Percentiles rank a stretch among this genome's conserved stretches.
phyloP scores from a whole-genome alignment of 768 basidiomycete genomes.

The Lactarius indigo region DNA sequence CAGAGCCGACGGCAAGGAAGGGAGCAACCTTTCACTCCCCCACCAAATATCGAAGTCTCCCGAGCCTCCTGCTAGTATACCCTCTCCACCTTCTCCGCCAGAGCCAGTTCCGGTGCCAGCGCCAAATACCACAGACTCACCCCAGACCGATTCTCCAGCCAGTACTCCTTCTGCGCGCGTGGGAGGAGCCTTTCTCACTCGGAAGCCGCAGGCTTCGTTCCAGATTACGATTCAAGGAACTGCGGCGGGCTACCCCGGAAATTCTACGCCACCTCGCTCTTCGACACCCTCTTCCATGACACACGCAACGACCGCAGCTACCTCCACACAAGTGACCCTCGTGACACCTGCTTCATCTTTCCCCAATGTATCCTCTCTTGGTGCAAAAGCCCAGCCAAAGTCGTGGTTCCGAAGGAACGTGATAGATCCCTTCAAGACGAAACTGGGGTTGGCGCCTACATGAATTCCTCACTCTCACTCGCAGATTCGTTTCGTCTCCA shows the following conservation, averaged over 20 bases:
- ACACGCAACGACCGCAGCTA: slow-evolving; percentile 4
- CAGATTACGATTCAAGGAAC: not conserved
- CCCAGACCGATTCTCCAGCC: not conserved
- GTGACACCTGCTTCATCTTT: slow-evolving; percentile 18
- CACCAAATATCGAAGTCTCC: not conserved
- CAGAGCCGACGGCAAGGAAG: not conserved
- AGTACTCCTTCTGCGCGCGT: not conserved
- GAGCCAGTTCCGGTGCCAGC: not conserved
- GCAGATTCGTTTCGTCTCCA: not conserved
- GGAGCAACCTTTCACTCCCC: not conserved
- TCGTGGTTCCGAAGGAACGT: slow-evolving; percentile 21
- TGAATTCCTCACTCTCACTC: not conserved
- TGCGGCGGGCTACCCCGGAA: not conserved
- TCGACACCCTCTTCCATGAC: slow-evolving; percentile 20
- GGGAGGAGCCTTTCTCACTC: slow-evolving; percentile 16
- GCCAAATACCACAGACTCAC: not conserved
- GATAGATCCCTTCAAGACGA: slow-evolving; percentile 16
- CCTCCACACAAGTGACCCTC: not conserved
- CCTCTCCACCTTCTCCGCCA: not conserved
- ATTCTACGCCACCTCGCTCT: slow-evolving; percentile 16
- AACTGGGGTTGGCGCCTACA: slow-evolving; percentile 11
- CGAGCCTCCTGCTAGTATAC: not conserved
- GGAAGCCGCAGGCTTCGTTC: slow-evolving; percentile 17
- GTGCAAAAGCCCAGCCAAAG: not conserved
- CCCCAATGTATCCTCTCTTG: slow-evolving; percentile 11